Percentiles rank a stretch among this genome's conserved stretches.
phyloP scores from a whole-genome alignment of 2,329 filamentous ascomycete species.

The Neurospora sp. region DNA sequence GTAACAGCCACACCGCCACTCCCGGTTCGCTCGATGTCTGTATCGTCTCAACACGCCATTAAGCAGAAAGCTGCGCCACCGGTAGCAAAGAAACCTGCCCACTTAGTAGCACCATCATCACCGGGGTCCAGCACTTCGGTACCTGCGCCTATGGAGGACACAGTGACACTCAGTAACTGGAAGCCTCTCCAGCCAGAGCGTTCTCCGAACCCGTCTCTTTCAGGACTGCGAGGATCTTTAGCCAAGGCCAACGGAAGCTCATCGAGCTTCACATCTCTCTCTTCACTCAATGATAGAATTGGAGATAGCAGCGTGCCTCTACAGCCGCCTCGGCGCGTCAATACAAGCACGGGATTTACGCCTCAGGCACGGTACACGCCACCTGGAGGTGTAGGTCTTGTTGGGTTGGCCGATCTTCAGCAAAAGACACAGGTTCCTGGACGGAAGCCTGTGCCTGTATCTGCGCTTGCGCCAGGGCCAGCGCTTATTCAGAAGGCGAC shows the following conservation, averaged over 20 bases:
- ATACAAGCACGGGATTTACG: constrained; percentile 13
- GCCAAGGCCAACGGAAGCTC: neutral
- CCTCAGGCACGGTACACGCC: constrained; percentile 10
- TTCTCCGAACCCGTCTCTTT: constrained; percentile 5
- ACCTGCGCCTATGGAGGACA: constrained; percentile 1
- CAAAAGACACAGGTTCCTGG: constrained; percentile 13
- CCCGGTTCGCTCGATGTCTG: constrained; percentile 24
- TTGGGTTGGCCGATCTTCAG: constrained; percentile 11
- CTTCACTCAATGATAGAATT: constrained; percentile 3
- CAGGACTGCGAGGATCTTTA: neutral
- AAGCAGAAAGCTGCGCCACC: constrained; percentile 41
- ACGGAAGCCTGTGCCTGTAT: constrained; percentile 17
- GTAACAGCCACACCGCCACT: constrained; percentile 9
- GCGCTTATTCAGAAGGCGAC: constrained; percentile 11
- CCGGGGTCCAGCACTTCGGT: constrained; percentile 16
- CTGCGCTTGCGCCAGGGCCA: neutral
- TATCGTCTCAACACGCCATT: constrained; percentile 25
- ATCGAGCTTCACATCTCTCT: neutral
- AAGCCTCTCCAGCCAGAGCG: constrained; percentile 4
- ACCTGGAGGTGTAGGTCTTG: constrained; percentile 15
- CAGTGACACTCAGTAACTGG: neutral
- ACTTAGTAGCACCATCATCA: constrained; percentile 31
- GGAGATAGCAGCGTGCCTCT: constrained; percentile 7
- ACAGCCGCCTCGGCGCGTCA: constrained; percentile 17
- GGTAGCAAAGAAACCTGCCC: constrained; percentile 53